Conservation (phyloP, 2,329 filamentous ascomycete genomes). For the Phialophora macrospora region DNA sequence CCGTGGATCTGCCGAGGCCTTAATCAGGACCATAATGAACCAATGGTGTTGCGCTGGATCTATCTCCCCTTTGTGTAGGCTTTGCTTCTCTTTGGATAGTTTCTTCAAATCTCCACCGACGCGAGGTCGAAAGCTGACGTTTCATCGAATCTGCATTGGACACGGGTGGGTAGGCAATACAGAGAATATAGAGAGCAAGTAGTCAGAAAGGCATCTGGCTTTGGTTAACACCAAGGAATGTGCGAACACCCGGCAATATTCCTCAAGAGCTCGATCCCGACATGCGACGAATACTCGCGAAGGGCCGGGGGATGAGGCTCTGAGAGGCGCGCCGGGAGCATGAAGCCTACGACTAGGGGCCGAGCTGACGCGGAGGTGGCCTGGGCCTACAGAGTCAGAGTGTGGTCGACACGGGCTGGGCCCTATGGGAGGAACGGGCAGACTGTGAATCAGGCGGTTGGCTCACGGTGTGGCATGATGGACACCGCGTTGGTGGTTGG, state of each 20-base stretch:
- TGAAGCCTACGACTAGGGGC: not conserved
- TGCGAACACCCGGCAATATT: not conserved
- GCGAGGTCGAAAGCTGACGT: not conserved
- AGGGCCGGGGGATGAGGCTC: not conserved
- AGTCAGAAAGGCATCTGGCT: not conserved
- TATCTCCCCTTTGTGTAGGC: not conserved
- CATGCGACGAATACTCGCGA: not conserved
- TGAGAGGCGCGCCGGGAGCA: not conserved
- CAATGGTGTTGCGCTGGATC: not conserved
- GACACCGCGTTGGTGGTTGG: not conserved
- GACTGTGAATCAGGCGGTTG: not conserved
- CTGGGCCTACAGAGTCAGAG: not conserved
- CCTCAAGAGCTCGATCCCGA: not conserved
- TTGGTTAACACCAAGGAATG: not conserved
- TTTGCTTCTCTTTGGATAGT: too few relatives aligned
- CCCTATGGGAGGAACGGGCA: not conserved
- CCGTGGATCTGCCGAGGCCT: not conserved
- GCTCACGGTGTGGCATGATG: not conserved
- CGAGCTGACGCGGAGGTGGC: not conserved
- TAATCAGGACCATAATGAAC: not conserved
- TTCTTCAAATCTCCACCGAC: not conserved
- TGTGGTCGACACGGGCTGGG: not conserved
- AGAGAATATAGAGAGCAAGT: not conserved
- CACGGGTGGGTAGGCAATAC: not conserved
- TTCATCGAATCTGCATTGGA: not conserved